A percentile compares a stretch with the other conserved stretches of the same genome.
phyloP scores from a whole-genome alignment of 2,329 filamentous ascomycete genomes.

The Talaromyces verruculosus region DNA sequence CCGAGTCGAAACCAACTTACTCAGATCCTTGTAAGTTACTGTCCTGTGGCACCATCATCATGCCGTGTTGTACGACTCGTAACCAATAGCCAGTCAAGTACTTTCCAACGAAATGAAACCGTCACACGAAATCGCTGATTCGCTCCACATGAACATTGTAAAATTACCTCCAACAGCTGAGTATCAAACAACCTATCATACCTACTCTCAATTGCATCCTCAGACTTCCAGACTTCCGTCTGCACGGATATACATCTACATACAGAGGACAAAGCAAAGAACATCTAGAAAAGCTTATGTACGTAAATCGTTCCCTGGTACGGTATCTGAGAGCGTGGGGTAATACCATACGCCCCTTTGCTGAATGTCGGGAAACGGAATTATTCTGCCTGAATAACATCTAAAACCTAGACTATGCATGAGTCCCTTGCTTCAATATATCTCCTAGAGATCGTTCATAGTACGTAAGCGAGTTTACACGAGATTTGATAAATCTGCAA shows the following conservation, averaged over 20 bases:
- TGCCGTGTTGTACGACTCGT: neutral
- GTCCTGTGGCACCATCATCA: neutral
- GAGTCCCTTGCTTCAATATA: neutral
- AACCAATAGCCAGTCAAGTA: neutral
- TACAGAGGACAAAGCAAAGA: neutral
- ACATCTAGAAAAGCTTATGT: neutral
- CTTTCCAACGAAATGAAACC: neutral
- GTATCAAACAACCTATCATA: neutral
- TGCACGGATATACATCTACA: neutral
- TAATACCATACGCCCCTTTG: neutral
- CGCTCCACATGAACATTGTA: neutral
- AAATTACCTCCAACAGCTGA: neutral
- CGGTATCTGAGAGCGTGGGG: neutral
- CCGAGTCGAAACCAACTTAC: neutral
- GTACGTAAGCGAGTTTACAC: neutral
- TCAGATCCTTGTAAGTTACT: neutral
- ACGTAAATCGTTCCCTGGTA: neutral
- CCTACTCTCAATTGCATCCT: no score
- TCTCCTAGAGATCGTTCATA: neutral
- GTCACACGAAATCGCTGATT: neutral
- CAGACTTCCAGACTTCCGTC: neutral
- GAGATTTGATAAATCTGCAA: neutral
- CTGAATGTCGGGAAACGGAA: neutral
- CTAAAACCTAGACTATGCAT: neutral
- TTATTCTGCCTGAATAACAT: neutral